Percentiles rank a stretch among this genome's conserved stretches.
Evolutionary conservation across 805 yeast species (phyloP).

Genomic region (Candida multigemmis): DNA sequence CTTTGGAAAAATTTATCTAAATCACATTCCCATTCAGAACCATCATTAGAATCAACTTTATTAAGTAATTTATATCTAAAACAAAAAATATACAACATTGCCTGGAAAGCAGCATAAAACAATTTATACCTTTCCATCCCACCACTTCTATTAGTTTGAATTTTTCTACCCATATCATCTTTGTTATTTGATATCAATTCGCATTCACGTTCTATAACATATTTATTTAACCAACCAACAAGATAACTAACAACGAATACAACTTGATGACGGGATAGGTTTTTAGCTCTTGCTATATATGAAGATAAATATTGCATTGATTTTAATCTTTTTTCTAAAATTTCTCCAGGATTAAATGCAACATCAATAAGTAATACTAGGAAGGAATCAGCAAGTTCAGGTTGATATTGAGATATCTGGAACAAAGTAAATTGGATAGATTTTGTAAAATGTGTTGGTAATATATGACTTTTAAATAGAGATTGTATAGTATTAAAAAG

Average conservation of each 20-base stretch:
- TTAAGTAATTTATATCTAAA: conserved; percentile 61
- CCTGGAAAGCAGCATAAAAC: conserved; percentile 87
- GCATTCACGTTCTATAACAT: conserved; percentile 73
- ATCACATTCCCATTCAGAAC: conserved; percentile 64
- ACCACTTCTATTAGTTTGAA: conserved; percentile 20
- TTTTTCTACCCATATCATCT: too few species aligned
- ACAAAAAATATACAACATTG: conserved; percentile 84
- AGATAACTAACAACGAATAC: conserved; percentile 76
- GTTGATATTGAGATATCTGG: conserved; percentile 70
- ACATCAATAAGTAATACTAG: conserved; percentile 75
- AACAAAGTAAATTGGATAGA: conserved; percentile 81
- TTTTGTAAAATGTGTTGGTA: conserved; percentile 89
- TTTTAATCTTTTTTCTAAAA: conserved; percentile 69
- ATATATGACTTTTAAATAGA: conserved; percentile 69
- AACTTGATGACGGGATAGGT: conserved; percentile 62
- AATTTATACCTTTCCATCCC: conserved; percentile 90
- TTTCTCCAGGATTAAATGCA: conserved; percentile 63
- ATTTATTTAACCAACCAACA: conserved; percentile 75
- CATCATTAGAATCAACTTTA: conserved; percentile 1
- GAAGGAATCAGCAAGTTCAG: conserved; percentile 78
- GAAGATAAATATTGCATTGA: conserved; percentile 90
- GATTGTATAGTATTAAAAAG: conserved; percentile 69
- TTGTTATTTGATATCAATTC: conserved; percentile 44
- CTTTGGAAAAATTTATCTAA: conserved; percentile 83
- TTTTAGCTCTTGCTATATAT: conserved; percentile 79